Evolutionary conservation across 495 filamentous ascomycete genomes (phyloP), one percentile per base, ranked within the genome.

Genomic region (Penicillium malachiteum): DNA sequence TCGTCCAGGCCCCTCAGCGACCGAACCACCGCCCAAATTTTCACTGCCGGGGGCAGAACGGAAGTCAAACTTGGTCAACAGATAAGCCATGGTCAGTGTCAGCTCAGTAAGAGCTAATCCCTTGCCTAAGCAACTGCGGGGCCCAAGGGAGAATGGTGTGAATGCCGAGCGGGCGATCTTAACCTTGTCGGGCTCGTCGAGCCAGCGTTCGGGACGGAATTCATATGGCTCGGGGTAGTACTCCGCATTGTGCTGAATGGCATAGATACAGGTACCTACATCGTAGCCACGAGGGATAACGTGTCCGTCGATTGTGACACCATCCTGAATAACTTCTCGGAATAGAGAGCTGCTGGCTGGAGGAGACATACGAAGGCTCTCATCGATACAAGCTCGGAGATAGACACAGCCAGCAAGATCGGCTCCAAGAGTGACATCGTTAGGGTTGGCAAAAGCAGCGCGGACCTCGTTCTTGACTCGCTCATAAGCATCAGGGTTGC

Each of bases 311-410:
- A 90, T 75, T 13, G 69, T 74, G 5, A 79, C 70, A 12, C 87
- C 87, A 40, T 86, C 87, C 1, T 73, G 48, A 3, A 85, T 74
- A 5, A 91, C 86, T 57, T 82, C 75, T 37, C 87, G 82, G 1
- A 84, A 84, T 0, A 89, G 66, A 2, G 81, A 69, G 11, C 79
- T 81, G 21, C 77, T 72, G 7, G 89, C 86, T 0, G 87, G 78
- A 8, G 88, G 88, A 0, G 81, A 81, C 51, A 92, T 70, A 37
- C 89, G 84, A 76, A 92, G 81, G 9, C 84, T 76, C 58, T 92
- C 89, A 65, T 91, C 86, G 60, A 91, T 84, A 68, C 85, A 81
- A 1, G 66, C 66, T 37, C 55, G 61, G n/a, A 69, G 54, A 40
- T 60, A 64, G 5, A 54, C 21, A 57, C 75, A 81, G 8, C 50